phyloP scores from a whole-genome alignment of 1,284 basidiomycete species.

The Violaceomyces palustris region DNA sequence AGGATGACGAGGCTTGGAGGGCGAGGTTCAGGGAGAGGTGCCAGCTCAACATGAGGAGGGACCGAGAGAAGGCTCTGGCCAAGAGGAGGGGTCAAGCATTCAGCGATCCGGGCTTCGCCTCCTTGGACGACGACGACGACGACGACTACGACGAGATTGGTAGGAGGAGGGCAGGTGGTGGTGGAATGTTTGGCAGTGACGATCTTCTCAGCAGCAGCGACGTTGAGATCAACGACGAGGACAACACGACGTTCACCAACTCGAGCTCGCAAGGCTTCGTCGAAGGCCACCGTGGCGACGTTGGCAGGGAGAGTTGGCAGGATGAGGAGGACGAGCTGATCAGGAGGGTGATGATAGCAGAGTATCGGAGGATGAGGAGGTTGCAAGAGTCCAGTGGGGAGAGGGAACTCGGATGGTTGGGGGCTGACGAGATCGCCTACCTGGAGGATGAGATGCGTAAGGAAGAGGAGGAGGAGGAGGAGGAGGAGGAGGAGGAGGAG shows the following conservation, averaged over 20 bases:
- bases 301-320: neutral
- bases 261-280: neutral
- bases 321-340: conserved; percentile 29
- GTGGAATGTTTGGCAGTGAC: neutral
- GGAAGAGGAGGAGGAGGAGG: neutral
- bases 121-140: neutral
- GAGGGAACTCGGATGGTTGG: conserved; percentile 28
- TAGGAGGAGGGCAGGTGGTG: neutral
- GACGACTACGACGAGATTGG: neutral
- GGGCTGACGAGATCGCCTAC: conserved; percentile 23
- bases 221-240: conserved; percentile 6
- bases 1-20: neutral
- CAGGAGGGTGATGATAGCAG: conserved; percentile 14
- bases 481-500: no score
- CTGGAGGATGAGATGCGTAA: conserved; percentile 8
- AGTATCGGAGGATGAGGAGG: conserved; percentile 19
- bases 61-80: neutral
- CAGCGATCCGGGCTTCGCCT: neutral
- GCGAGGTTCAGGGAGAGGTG: neutral
- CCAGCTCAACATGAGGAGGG: neutral
- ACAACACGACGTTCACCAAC: no score
- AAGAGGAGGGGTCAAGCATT: neutral
- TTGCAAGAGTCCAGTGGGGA: conserved; percentile 24
- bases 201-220: conserved; percentile 1
- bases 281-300: neutral